A percentile compares a stretch with the other conserved stretches of the same genome.
Evolutionary conservation across 768 basidiomycete species (phyloP).

Genomic region (Suillus tomentosus): DNA sequence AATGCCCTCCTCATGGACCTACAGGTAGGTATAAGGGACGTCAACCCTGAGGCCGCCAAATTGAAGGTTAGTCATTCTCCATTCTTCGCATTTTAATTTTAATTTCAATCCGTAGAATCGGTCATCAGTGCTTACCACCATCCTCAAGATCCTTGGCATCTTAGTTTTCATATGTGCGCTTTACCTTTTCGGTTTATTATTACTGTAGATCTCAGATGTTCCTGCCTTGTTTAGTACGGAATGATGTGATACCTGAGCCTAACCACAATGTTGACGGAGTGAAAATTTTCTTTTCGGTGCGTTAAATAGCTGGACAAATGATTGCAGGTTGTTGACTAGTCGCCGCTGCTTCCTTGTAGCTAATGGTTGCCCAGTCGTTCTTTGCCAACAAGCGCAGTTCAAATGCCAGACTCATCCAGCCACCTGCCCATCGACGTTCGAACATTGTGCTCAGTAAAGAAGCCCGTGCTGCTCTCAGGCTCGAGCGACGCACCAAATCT

Average conservation of each 20-base stretch:
- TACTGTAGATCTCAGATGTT: constrained; percentile 2
- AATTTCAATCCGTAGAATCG: not conserved
- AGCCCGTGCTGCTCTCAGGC: constrained; percentile 4
- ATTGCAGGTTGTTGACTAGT: not conserved
- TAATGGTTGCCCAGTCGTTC: not conserved
- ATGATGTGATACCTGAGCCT: not conserved
- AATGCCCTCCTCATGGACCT: constrained; percentile 10
- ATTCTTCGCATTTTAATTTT: not conserved
- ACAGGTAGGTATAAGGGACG: not conserved
- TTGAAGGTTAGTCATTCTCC: not conserved
- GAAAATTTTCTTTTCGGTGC: not conserved
- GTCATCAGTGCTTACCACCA: not conserved
- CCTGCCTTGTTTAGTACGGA: not conserved
- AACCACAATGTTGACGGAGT: not conserved
- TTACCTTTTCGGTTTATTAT: not conserved
- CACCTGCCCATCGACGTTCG: not conserved
- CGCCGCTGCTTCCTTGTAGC: not conserved
- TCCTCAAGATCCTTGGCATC: not conserved
- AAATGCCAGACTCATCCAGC: not conserved
- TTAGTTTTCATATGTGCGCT: not conserved
- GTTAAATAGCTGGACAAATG: not conserved
- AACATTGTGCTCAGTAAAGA: constrained; percentile 11
- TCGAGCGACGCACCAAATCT: not conserved
- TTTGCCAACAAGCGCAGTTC: not conserved
- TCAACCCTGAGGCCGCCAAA: not conserved